phyloP scores from a whole-genome alignment of 495 filamentous ascomycete genomes.

The Daldinia childiae region DNA sequence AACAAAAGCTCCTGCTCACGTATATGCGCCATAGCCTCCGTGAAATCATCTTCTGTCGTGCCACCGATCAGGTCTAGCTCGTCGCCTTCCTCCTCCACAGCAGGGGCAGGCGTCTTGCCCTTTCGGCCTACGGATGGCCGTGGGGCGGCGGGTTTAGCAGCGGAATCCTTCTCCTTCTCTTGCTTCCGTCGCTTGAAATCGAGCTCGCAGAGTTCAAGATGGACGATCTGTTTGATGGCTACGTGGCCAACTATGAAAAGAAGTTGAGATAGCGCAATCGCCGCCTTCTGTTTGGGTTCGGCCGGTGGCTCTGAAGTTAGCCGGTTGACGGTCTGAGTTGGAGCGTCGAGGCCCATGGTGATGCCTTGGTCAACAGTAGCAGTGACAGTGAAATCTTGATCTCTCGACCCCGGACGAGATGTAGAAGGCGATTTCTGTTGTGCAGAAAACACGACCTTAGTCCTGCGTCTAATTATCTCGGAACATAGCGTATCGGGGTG shows the following conservation, averaged over 20 bases:
- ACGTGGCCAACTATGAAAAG: constrained; percentile 97
- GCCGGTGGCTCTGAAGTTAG: constrained; percentile 49
- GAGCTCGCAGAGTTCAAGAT: constrained; percentile 94
- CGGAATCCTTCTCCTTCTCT: constrained; percentile 83
- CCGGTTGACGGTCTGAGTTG: constrained; percentile 49
- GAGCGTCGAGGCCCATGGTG: constrained; percentile 44
- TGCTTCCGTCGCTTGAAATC: constrained; percentile 98
- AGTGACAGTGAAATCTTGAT: constrained; percentile 47
- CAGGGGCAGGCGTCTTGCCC: constrained; percentile 53
- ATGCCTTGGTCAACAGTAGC: constrained; percentile 47
- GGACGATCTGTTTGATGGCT: constrained; percentile 99
- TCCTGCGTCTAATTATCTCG: constrained; percentile 88
- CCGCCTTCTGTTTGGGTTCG: constrained; percentile 65
- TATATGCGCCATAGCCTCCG: constrained; percentile 93
- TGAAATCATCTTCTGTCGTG: constrained; percentile 98
- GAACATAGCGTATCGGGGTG: constrained; percentile 95
- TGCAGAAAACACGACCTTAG: constrained; percentile 75
- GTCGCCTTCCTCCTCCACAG: constrained; percentile 69
- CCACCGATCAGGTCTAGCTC: constrained; percentile 97
- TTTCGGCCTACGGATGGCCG: constrained; percentile 56
- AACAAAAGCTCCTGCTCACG: constrained; percentile 94
- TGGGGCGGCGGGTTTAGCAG: constrained; percentile 49
- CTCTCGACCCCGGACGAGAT: constrained; percentile 56
- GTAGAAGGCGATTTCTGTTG: constrained; percentile 42
- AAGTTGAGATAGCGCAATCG: constrained; percentile 84